Percentiles rank a stretch among this genome's conserved stretches.
These are phyloP conservation scores for Ganoderma leucocontextum DNA, from an alignment of 1,284 basidiomycete species.

Conservation along the genomic window DNA sequence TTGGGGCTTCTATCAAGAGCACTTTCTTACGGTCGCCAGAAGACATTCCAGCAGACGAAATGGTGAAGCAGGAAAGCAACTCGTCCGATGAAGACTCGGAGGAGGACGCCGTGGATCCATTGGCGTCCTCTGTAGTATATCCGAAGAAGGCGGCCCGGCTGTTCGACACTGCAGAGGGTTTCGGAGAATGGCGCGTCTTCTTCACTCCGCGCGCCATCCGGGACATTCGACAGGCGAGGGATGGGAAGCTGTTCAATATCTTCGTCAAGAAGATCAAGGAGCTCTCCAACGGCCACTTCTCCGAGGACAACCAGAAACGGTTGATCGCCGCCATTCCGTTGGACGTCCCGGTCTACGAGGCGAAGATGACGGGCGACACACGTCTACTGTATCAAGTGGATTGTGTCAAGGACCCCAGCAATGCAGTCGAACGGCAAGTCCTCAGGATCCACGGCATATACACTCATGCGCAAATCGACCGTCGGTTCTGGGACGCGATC, in stretches of 20 bases:
- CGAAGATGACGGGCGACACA: conserved; percentile 69
- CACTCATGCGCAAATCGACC: conserved; percentile 64
- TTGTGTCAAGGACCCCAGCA: conserved; percentile 52
- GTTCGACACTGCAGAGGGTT: conserved; percentile 58
- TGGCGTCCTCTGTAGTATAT: conserved; percentile 52
- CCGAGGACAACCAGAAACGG: conserved; percentile 71
- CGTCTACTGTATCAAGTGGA: conserved; percentile 76
- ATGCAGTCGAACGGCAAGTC: conserved; percentile 62
- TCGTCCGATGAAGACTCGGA: background rate
- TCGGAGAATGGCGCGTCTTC: conserved; percentile 62
- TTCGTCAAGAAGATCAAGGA: conserved; percentile 71
- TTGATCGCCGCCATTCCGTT: conserved; percentile 54
- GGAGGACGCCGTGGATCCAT: background rate
- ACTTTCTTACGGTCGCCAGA: background rate
- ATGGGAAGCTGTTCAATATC: conserved; percentile 52
- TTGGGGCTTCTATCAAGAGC: background rate
- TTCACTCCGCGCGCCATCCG: conserved; percentile 54
- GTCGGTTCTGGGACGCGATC: conserved; percentile 64
- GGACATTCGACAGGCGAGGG: conserved; percentile 51
- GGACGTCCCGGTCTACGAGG: conserved; percentile 67
- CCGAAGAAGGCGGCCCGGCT: conserved; percentile 58
- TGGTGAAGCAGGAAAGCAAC: background rate
- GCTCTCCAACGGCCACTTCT: conserved; percentile 72
- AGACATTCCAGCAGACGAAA: background rate
- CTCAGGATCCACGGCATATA: conserved; percentile 71